These are phyloP conservation scores for Venturia nashicola DNA, from an alignment of 2,329 filamentous ascomycete species.

Conservation along the genomic window DNA sequence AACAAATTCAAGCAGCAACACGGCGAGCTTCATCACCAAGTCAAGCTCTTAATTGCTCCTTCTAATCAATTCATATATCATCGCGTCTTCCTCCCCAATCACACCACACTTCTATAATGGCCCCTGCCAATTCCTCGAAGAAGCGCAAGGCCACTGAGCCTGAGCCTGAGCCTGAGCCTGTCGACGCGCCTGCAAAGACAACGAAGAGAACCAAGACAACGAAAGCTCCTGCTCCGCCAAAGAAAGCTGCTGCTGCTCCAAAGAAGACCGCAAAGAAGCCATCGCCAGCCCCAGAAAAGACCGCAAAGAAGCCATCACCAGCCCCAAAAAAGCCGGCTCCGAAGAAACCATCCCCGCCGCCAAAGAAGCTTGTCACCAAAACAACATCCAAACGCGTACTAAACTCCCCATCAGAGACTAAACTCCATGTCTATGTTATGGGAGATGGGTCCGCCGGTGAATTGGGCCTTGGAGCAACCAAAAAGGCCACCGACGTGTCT, in stretches of 20 bases:
- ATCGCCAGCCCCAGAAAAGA: not conserved
- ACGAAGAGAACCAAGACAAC: not conserved
- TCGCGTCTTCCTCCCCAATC: not conserved
- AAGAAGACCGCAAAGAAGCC: not conserved
- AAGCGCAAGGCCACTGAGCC: slow-evolving; percentile 2
- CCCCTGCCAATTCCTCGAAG: not conserved
- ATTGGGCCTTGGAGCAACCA: slow-evolving; percentile 60
- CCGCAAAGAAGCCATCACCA: not conserved
- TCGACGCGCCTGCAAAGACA: not conserved
- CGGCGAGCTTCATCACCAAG: not conserved
- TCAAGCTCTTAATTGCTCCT: not conserved
- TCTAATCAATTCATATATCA: not conserved
- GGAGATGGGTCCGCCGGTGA: slow-evolving; percentile 73
- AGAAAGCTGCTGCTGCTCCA: too few species aligned
- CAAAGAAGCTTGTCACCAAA: slow-evolving; percentile 12
- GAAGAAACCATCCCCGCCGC: too few species aligned
- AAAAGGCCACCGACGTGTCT: slow-evolving; percentile 58
- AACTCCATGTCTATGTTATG: slow-evolving; percentile 66
- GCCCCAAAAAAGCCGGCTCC: too few species aligned
- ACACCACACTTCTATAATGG: not conserved
- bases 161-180: not conserved
- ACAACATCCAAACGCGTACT: slow-evolving; percentile 30
- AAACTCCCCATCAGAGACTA: slow-evolving; percentile 50
- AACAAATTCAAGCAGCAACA: not conserved
- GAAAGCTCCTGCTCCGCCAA: not conserved